Conservation (phyloP, 768 basidiomycete species). For the Fibroporia radiculosa region DNA sequence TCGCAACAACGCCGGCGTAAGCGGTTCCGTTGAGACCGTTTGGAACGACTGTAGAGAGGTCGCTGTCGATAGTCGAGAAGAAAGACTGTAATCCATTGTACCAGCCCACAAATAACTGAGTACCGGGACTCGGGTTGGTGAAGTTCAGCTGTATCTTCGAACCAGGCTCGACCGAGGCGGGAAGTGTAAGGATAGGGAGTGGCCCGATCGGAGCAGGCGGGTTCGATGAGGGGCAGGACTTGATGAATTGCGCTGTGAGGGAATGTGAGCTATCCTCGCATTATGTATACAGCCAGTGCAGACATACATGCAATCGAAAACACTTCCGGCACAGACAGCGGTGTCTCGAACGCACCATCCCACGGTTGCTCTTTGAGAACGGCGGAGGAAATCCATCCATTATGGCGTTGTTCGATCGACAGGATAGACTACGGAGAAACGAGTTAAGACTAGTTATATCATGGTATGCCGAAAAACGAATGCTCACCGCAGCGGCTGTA, state of each 20-base stretch:
- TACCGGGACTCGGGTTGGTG: conserved; percentile 1
- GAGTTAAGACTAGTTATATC: neutral
- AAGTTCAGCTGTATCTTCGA: conserved; percentile 12
- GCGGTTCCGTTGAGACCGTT: conserved; percentile 37
- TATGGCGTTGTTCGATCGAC: conserved; percentile 45
- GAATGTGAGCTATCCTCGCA: neutral
- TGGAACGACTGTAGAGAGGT: conserved; percentile 34
- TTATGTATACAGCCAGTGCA: neutral
- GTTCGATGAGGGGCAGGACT: conserved; percentile 40
- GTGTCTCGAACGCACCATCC: conserved; percentile 38
- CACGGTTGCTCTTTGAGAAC: conserved; percentile 35
- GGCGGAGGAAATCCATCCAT: conserved; percentile 39
- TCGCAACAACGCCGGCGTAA: conserved; percentile 40
- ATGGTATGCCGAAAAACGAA: neutral
- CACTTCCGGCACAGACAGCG: conserved; percentile 27
- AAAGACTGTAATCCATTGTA: conserved; percentile 37
- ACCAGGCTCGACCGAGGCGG: conserved; percentile 17
- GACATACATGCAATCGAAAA: conserved; percentile 33
- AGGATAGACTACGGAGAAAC: conserved; percentile 34
- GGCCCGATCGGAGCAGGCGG: conserved; percentile 38
- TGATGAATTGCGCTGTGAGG: conserved; percentile 31
- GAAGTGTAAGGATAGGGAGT: conserved; percentile 36
- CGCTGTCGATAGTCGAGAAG: conserved; percentile 28
- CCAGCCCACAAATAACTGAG: conserved; percentile 35
- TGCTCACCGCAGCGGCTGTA: conserved; percentile 35